A percentile compares a stretch with the other conserved stretches of the same genome.
phyloP scores from a whole-genome alignment of 139 green algal genomes.

The Diplosphaera chodatii region DNA sequence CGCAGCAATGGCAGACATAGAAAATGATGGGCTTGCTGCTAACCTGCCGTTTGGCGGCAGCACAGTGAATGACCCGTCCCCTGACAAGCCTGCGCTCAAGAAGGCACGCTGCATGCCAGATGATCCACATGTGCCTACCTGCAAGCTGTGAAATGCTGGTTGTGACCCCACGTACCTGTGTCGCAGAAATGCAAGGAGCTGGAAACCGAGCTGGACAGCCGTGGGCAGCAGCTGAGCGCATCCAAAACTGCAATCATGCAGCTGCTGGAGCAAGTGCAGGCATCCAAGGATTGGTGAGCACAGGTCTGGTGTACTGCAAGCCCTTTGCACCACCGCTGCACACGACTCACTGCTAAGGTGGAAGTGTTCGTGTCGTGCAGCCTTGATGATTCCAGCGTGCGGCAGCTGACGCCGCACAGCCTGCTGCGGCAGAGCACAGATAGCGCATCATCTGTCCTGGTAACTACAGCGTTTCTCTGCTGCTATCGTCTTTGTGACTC shows the following conservation, averaged over 20 bases:
- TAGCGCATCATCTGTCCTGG: not conserved
- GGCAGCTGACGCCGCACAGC: no score
- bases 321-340: no score
- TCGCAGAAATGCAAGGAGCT: not conserved
- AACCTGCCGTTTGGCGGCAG: not conserved
- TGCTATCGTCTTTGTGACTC: no score
- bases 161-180: no score
- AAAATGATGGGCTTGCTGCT: not conserved
- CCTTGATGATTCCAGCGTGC: no score
- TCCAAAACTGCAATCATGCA: not conserved
- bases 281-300: not conserved
- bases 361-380: no score
- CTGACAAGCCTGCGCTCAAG: not conserved
- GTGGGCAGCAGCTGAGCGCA: not conserved
- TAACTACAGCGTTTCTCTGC: no score
- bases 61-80: not conserved
- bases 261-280: not conserved
- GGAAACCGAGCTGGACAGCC: not conserved
- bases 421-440: not conserved
- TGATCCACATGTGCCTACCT: no score
- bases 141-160: no score
- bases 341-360: no score
- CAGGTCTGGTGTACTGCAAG: no score
- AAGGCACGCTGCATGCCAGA: no score
- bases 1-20: not conserved